Conservation (phyloP, 331 rosid genomes). For the Quercus phellos region DNA sequence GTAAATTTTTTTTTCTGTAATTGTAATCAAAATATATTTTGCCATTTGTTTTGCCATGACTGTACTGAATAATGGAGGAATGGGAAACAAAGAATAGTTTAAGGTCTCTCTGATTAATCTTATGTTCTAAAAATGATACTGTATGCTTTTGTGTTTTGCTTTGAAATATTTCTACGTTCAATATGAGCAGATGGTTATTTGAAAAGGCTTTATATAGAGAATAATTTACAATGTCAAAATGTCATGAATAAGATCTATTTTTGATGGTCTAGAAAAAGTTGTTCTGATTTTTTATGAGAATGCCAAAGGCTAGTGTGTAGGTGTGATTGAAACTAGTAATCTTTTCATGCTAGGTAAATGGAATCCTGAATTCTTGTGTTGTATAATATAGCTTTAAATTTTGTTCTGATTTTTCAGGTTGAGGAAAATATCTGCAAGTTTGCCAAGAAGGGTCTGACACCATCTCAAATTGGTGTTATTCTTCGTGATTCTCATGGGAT, state of each 20-base stretch:
- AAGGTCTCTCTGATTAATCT: background rate
- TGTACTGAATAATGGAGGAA: background rate
- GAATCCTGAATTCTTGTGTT: background rate
- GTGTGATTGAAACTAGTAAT: background rate
- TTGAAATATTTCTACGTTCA: background rate
- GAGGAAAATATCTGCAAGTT: slow-evolving; percentile 76
- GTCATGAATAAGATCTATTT: background rate
- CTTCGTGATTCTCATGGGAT: slow-evolving; percentile 75
- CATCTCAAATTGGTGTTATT: slow-evolving; percentile 75
- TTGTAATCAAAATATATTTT: background rate
- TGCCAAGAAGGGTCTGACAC: slow-evolving; percentile 75
- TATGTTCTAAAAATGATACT: background rate
- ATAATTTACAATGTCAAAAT: background rate
- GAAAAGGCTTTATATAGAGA: background rate
- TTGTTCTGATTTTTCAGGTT: slow-evolving; percentile 39
- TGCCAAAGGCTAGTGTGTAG: background rate
- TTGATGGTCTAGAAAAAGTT: background rate
- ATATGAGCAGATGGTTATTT: background rate
- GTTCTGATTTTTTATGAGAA: background rate
- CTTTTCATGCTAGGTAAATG: background rate
- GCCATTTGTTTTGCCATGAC: background rate
- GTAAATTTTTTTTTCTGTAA: background rate
- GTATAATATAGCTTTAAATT: background rate
- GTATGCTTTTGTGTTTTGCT: background rate
- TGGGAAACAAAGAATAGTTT: background rate